phyloP scores from a whole-genome alignment of 305 asterid species.

The Ajuga reptans region DNA sequence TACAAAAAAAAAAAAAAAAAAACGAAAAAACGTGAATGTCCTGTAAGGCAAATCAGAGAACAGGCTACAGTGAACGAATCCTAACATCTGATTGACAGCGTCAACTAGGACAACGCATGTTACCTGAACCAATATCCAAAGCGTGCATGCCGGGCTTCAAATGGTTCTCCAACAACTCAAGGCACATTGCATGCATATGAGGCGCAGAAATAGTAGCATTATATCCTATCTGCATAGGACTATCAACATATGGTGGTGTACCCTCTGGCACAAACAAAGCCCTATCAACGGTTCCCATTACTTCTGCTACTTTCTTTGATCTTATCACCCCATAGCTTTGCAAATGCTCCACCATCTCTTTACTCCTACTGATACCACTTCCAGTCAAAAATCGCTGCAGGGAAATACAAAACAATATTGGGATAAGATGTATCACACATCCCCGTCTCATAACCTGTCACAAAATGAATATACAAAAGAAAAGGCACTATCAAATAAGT shows the following conservation, averaged over 20 bases:
- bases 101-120: not conserved
- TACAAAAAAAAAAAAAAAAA: not conserved
- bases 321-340: conserved; percentile 46
- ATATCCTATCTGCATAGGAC: conserved; percentile 79
- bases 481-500: conserved; percentile 5
- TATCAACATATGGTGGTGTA: conserved; percentile 60
- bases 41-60: not conserved
- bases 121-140: conserved; percentile 92
- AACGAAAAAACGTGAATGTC: not conserved
- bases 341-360: conserved; percentile 60
- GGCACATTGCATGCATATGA: conserved; percentile 98
- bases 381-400: conserved; percentile 60
- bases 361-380: conserved; percentile 40
- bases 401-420: conserved; percentile 36
- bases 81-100: not conserved
- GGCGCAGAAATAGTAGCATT: conserved; percentile 97
- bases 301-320: conserved; percentile 63
- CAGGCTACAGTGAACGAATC: not conserved
- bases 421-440: conserved; percentile 30
- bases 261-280: conserved; percentile 84
- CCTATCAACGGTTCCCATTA: conserved; percentile 80
- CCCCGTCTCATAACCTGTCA: conserved; percentile 35
- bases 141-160: conserved; percentile 92
- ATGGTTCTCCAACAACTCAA: conserved; percentile 68
- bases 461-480: conserved; percentile 15